Evolutionary conservation across 2,329 filamentous ascomycete genomes (phyloP).

Genomic region (Xylaria sp.): DNA sequence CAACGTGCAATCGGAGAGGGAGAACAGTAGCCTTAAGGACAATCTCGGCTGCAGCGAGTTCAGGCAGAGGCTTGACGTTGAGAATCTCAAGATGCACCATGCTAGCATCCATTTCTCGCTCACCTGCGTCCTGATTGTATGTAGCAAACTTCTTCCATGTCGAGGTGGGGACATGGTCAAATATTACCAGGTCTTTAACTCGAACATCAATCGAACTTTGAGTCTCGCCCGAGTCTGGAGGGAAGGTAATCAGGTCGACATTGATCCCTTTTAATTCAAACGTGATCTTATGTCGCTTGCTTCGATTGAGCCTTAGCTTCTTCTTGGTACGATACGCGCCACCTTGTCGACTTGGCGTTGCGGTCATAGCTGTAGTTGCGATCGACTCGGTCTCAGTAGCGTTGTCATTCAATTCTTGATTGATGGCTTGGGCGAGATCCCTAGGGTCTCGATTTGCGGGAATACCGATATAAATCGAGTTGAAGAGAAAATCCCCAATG

Average conservation of each 20-base stretch:
- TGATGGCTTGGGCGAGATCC: constrained; percentile 85
- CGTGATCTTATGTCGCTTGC: constrained; percentile 92
- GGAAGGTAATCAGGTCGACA: constrained; percentile 83
- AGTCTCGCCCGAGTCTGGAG: constrained; percentile 80
- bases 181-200: constrained; percentile 85
- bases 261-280: constrained; percentile 90
- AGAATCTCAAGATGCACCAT: constrained; percentile 93
- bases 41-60: constrained; percentile 88
- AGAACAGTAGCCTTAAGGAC: constrained; percentile 83
- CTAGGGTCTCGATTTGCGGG: constrained; percentile 86
- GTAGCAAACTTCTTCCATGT: constrained; percentile 99
- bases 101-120: constrained; percentile 83
- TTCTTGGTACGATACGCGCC: constrained; percentile 60
- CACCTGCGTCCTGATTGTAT: constrained; percentile 88
- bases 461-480: constrained; percentile 97
- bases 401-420: constrained; percentile 86
- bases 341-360: constrained; percentile 64
- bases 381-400: constrained; percentile 91
- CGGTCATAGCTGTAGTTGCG: constrained; percentile 77
- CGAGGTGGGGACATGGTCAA: constrained; percentile 92
- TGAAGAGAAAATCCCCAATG: constrained; percentile 96
- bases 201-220: constrained; percentile 88
- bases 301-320: constrained; percentile 80
- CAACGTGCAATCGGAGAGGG: constrained; percentile 90
- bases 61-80: constrained; percentile 85